These are phyloP conservation scores for Trametes punicea DNA, from an alignment of 768 basidiomycete genomes.

Conservation along the genomic window DNA sequence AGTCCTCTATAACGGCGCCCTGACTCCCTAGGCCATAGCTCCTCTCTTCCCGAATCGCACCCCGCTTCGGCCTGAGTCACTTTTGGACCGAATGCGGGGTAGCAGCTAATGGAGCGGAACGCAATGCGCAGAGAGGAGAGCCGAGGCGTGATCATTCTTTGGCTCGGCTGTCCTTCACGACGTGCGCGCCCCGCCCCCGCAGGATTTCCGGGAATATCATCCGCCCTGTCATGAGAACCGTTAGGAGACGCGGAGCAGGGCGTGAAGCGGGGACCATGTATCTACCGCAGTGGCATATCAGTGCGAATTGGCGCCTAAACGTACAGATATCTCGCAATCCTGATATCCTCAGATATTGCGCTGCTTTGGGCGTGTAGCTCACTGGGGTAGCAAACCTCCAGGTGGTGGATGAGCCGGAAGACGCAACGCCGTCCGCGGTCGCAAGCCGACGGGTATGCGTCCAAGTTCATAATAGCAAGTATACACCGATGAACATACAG, in stretches of 20 bases:
- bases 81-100: slow-evolving; percentile 1
- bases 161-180: background rate
- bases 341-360: too few relatives aligned
- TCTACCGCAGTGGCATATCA: too few relatives aligned
- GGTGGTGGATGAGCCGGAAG: background rate
- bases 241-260: too few relatives aligned
- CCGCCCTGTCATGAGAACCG: background rate
- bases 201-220: slow-evolving; percentile 6
- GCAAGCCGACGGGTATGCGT: background rate
- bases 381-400: too few relatives aligned
- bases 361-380: too few relatives aligned
- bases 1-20: too few relatives aligned
- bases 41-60: background rate
- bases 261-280: too few relatives aligned
- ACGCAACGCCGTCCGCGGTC: background rate
- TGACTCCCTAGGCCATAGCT: background rate
- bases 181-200: background rate
- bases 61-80: background rate
- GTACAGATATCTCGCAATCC: too few relatives aligned
- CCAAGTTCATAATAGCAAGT: background rate
- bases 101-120: slow-evolving; percentile 2
- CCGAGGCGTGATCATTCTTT: background rate
- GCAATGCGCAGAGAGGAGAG: background rate
- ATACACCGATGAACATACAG: slow-evolving; percentile 1
- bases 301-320: too few relatives aligned